These are phyloP conservation scores for Vigna unguiculata DNA, from an alignment of 306 rosid genomes.

Conservation along the genomic window DNA sequence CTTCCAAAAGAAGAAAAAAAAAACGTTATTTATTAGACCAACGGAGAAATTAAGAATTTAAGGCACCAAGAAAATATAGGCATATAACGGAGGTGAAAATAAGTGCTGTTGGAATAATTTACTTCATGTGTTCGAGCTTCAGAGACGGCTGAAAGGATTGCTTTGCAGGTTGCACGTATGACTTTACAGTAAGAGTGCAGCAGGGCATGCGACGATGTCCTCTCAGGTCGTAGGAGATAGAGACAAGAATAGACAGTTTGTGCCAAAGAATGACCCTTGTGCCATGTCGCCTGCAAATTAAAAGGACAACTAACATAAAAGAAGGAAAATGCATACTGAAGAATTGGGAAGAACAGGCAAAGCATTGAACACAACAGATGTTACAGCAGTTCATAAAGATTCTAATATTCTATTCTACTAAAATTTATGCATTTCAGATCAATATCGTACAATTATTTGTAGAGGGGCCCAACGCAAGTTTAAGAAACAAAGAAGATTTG, in stretches of 20 bases:
- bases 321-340: constrained; percentile 24
- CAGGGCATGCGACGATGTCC: constrained; percentile 84
- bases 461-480: background rate
- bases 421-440: background rate
- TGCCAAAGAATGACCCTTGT: constrained; percentile 97
- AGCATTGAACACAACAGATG: constrained; percentile 10
- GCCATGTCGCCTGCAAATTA: constrained; percentile 97
- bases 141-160: constrained; percentile 80
- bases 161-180: constrained; percentile 86
- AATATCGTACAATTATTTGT: background rate
- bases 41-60: background rate
- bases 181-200: constrained; percentile 88
- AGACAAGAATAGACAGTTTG: constrained; percentile 98
- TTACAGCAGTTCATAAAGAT: background rate
- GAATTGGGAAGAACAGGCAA: background rate
- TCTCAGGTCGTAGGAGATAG: constrained; percentile 87
- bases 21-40: constrained; percentile 8
- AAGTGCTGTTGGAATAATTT: constrained; percentile 80
- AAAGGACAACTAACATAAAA: constrained; percentile 47
- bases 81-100: constrained; percentile 23
- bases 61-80: background rate
- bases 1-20: constrained; percentile 36
- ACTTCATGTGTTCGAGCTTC: constrained; percentile 99
- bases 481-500: background rate
- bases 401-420: constrained; percentile 10